Base-by-base conservation (phyloP, 2,329 filamentous ascomycete species). In the Talaromyces sp. region DNA sequence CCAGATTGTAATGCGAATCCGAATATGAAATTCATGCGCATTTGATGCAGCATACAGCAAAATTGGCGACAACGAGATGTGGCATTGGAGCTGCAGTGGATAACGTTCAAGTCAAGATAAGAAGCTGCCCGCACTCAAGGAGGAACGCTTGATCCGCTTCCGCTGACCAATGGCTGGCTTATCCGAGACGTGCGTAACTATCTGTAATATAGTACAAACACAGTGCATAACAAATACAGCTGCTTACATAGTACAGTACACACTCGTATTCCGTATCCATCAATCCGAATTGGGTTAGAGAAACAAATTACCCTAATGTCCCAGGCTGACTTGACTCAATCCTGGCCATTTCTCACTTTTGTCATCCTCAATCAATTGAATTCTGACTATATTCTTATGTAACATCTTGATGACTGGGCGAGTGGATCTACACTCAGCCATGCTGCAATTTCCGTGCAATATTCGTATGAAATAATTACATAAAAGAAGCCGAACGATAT, bases 401-500 rank as follows among this genome's bases (percentile, higher is more conserved):
- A 56, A 56, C 7, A 41, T 35, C 10, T 31, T 62, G 39, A 48
- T 31, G 14, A 63, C 39, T 47, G 52, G 39, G 60, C 58, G 37
- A 54, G 22, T 39, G 31, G 63, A 16, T 19, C 24, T 4, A 63
- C 33, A 11, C 56, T 43, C 57, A 62, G 63, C 31, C 50, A 62
- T 60, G 62, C 54, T 62, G 62, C 65, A 60, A 45, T 65, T 45
- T n/a, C 27, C 11, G 47, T 68, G 62, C 35, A 39, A 50, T 19
- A 50, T 19, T 33, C 39, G 60, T 50, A 54, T 54, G 35, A 62
- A n/a, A 62, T 62, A 62, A 43, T 22, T 24, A 37, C 10, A 45
- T 33, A 50, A 41, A 57, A 54, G 6, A 13, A 31, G 31, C 62
- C 39, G 39, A 41, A 37, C 64, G 52, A 27, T 41, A 62, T 62